A percentile compares a stretch with the other conserved stretches of the same genome.
These are phyloP conservation scores for Alisma plantagoaquatica DNA, from an alignment of 106 monocot species.

Conservation along the genomic window DNA sequence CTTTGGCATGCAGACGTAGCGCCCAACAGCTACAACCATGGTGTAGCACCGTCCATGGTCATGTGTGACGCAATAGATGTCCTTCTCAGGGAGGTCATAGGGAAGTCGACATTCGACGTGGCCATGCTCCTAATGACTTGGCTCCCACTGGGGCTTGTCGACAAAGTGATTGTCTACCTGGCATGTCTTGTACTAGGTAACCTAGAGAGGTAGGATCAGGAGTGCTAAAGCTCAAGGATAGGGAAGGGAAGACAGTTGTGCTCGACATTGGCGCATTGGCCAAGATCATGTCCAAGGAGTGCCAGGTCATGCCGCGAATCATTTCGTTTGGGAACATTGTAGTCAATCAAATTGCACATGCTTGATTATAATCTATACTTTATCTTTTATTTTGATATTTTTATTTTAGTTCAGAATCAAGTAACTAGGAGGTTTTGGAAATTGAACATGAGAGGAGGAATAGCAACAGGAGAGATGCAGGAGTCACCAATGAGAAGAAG, in stretches of 20 bases:
- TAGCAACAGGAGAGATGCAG: too few relatives aligned
- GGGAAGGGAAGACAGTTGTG: slow-evolving; percentile 37
- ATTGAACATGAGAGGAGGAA: too few relatives aligned
- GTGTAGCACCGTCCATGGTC: slow-evolving; percentile 26
- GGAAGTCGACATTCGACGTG: slow-evolving; percentile 12
- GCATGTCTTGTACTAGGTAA: slow-evolving; percentile 31
- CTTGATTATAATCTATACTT: too few relatives aligned
- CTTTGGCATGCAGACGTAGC: slow-evolving; percentile 13
- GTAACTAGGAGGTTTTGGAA: too few relatives aligned
- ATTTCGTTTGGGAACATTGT: too few relatives aligned
- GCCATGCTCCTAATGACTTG: slow-evolving; percentile 9
- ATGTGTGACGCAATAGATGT: slow-evolving; percentile 7
- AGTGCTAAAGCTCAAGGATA: slow-evolving; percentile 45
- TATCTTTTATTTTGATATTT: too few relatives aligned
- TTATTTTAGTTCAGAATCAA: too few relatives aligned
- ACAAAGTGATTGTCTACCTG: slow-evolving; percentile 26
- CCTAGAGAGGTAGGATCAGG: slow-evolving; percentile 27
- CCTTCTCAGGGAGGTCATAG: slow-evolving; percentile 4
- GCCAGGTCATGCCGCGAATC: slow-evolving; percentile 43
- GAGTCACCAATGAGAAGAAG: too few relatives aligned
- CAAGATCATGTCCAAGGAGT: slow-evolving; percentile 37
- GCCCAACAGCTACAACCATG: slow-evolving; percentile 30
- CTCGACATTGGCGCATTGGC: slow-evolving; percentile 38
- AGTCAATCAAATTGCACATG: too few relatives aligned
- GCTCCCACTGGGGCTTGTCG: slow-evolving; percentile 22